Percentiles rank a stretch among this genome's conserved stretches.
phyloP scores from a whole-genome alignment of 2,329 filamentous ascomycete genomes.

The Aspergillus pseudoglaucus region DNA sequence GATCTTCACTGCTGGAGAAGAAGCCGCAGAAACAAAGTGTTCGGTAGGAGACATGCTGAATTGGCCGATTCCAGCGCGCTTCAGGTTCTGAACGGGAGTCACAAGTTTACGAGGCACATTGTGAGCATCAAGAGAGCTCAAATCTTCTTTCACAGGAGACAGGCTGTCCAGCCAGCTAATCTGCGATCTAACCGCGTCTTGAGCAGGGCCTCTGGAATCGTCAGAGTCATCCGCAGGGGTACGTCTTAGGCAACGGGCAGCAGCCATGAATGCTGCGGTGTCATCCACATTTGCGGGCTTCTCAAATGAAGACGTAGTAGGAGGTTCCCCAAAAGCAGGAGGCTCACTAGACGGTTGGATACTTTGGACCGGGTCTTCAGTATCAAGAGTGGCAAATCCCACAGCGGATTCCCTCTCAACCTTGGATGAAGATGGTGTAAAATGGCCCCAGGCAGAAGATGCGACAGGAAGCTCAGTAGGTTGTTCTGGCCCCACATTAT shows the following conservation, averaged over 20 bases:
- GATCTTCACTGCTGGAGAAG: not conserved
- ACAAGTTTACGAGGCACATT: not conserved
- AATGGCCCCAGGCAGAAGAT: not conserved
- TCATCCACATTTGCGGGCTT: slow-evolving; percentile 17
- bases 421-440: not conserved
- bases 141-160: not conserved
- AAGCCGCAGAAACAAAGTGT: not conserved
- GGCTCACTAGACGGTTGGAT: not conserved
- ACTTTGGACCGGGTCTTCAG: not conserved
- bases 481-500: not conserved
- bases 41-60: not conserved
- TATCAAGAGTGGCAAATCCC: not conserved
- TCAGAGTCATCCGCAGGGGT: not conserved
- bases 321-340: not conserved
- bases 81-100: not conserved
- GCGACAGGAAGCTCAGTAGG: not conserved
- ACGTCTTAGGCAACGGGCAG: slow-evolving; percentile 9
- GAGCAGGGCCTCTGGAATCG: not conserved
- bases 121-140: not conserved
- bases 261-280: slow-evolving; percentile 22
- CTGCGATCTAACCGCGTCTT: not conserved
- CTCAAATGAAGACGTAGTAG: not conserved
- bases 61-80: not conserved
- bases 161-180: not conserved
- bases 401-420: not conserved